These are phyloP conservation scores for Bathelium albidoporum DNA, from an alignment of 495 filamentous ascomycete genomes.

Conservation along the genomic window DNA sequence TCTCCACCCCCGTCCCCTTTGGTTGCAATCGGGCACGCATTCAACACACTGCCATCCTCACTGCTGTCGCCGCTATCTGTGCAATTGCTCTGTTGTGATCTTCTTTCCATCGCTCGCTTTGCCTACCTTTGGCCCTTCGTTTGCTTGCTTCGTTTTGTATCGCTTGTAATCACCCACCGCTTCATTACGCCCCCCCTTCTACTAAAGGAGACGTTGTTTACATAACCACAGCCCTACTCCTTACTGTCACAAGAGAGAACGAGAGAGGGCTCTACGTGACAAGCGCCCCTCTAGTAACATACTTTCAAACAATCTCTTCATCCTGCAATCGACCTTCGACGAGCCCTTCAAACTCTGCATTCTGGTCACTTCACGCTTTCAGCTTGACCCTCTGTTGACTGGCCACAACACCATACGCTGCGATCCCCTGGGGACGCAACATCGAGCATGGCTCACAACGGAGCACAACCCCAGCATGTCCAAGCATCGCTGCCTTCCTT, in stretches of 20 bases:
- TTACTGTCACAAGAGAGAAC: neutral
- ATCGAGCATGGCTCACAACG: constrained; percentile 21
- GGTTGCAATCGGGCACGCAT: neutral
- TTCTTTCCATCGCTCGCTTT: neutral
- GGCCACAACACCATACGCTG: constrained; percentile 16
- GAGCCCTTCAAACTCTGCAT: neutral
- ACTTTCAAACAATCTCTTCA: no score
- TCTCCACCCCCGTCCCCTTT: neutral
- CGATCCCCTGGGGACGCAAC: constrained; percentile 27
- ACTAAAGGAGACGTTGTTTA: neutral
- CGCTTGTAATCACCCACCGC: neutral
- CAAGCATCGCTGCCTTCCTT: constrained; percentile 81
- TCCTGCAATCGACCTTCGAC: neutral
- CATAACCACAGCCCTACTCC: neutral
- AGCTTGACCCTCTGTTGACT: neutral
- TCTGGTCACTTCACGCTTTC: neutral
- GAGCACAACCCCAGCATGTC: constrained; percentile 48
- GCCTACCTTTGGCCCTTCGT: neutral
- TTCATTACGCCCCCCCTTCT: no score
- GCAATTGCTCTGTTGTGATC: neutral
- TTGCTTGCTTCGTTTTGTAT: neutral
- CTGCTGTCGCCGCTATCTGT: neutral
- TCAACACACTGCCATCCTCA: neutral
- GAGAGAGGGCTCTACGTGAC: no score
- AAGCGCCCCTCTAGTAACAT: no score